A percentile compares a stretch with the other conserved stretches of the same genome.
phyloP scores from a whole-genome alignment of 257 asterid species.

The Lycium ferocissimum region DNA sequence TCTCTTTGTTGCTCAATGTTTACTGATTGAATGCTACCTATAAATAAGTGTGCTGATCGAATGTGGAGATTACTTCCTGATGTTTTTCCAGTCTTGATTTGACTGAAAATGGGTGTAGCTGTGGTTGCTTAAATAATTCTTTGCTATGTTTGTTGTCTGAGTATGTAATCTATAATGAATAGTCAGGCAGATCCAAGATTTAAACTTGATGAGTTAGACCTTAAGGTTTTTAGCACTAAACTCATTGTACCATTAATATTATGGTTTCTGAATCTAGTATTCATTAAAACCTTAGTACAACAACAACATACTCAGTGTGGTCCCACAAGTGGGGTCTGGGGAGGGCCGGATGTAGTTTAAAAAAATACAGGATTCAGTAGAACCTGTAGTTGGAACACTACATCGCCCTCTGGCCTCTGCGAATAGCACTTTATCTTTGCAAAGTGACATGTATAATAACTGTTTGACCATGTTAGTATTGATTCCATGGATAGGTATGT shows the following conservation, averaged over 20 bases:
- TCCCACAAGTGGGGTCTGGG: too few relatives aligned
- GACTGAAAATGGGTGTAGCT: neutral
- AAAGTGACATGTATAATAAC: neutral
- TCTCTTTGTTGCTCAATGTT: neutral
- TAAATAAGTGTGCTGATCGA: neutral
- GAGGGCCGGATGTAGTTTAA: too few relatives aligned
- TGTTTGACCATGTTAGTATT: slow-evolving; percentile 11
- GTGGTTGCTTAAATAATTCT: neutral
- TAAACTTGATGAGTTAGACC: neutral
- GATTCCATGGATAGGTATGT: slow-evolving; percentile 57
- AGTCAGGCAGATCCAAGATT: neutral
- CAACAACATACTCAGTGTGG: too few relatives aligned
- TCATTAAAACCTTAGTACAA: neutral
- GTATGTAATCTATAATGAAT: neutral
- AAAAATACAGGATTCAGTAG: neutral
- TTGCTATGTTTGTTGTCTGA: neutral
- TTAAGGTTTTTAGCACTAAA: neutral
- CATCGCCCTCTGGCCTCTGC: neutral
- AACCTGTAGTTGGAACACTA: slow-evolving; percentile 6
- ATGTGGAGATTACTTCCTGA: neutral
- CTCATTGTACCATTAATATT: neutral
- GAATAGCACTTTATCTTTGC: neutral
- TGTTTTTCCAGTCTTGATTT: slow-evolving; percentile 5
- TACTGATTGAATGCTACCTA: slow-evolving; percentile 15
- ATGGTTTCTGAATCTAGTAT: neutral